Conservation (phyloP, 441 rosid genomes). For the Mallotus japonicus region DNA sequence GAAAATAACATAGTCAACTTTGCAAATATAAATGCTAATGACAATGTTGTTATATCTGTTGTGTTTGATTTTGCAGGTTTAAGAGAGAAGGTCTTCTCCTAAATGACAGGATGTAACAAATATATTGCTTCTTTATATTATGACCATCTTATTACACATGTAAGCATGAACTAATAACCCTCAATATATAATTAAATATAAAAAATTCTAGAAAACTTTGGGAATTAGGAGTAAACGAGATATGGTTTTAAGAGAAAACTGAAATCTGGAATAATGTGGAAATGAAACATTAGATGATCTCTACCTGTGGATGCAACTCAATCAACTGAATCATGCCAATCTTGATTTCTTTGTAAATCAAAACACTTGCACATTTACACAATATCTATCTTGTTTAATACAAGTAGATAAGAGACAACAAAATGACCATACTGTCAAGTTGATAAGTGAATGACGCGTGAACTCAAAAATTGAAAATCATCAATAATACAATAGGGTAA, state of each 20-base stretch:
- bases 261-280: background rate
- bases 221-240: too few species aligned
- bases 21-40: background rate
- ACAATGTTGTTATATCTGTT: background rate
- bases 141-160: background rate
- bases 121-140: background rate
- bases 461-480: conserved; percentile 1
- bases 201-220: background rate
- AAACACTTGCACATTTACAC: background rate
- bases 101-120: background rate
- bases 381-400: too few species aligned
- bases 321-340: background rate
- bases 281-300: background rate
- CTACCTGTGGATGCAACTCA: background rate
- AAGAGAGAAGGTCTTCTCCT: background rate
- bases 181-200: background rate
- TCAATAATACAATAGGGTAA: conserved; percentile 15
- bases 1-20: too few species aligned
- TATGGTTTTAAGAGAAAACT: background rate
- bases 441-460: background rate
- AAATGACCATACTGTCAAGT: background rate
- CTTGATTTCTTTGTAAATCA: background rate
- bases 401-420: too few species aligned
- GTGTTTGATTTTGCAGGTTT: background rate
- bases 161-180: background rate